Conservation (phyloP, 1,284 basidiomycete species). For the Retiboletus flavoniger region DNA sequence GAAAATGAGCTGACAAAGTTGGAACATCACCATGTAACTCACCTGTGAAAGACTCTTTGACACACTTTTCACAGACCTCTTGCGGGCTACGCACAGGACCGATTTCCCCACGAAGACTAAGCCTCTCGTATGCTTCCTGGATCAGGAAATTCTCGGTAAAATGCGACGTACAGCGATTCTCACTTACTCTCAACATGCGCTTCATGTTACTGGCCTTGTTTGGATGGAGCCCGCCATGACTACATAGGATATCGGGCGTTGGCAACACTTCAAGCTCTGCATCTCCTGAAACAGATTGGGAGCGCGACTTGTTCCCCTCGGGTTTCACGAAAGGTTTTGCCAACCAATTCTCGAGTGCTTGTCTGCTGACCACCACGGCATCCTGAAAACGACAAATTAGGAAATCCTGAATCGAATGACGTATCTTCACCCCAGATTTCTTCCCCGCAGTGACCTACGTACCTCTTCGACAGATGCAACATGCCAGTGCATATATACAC, state of each 20-base stretch:
- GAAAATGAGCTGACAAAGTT: conserved; percentile 4
- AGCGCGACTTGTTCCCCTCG: conserved; percentile 22
- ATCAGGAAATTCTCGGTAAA: not conserved
- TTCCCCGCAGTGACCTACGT: conserved; percentile 14
- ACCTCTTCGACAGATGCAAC: conserved; percentile 50
- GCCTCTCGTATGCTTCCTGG: conserved; percentile 51
- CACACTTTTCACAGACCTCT: conserved; percentile 65
- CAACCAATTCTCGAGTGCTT: conserved; percentile 63
- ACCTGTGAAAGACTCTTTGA: conserved; percentile 61
- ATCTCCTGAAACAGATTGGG: conserved; percentile 21
- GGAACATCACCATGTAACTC: conserved; percentile 11
- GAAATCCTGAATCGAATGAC: conserved; percentile 10
- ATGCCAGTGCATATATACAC: conserved; percentile 66
- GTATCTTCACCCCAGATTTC: conserved; percentile 8
- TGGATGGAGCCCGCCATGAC: conserved; percentile 60
- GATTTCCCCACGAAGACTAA: conserved; percentile 46
- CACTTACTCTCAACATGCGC: conserved; percentile 45
- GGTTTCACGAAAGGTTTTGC: conserved; percentile 36
- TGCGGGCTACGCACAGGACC: conserved; percentile 44
- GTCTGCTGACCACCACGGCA: conserved; percentile 56
- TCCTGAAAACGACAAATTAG: conserved; percentile 39
- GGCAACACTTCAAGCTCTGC: conserved; percentile 16
- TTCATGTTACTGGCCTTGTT: conserved; percentile 61
- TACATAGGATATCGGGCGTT: conserved; percentile 52
- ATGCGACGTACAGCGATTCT: conserved; percentile 13